phyloP scores from a whole-genome alignment of 768 basidiomycete species.

The Suillus cothurnatus region DNA sequence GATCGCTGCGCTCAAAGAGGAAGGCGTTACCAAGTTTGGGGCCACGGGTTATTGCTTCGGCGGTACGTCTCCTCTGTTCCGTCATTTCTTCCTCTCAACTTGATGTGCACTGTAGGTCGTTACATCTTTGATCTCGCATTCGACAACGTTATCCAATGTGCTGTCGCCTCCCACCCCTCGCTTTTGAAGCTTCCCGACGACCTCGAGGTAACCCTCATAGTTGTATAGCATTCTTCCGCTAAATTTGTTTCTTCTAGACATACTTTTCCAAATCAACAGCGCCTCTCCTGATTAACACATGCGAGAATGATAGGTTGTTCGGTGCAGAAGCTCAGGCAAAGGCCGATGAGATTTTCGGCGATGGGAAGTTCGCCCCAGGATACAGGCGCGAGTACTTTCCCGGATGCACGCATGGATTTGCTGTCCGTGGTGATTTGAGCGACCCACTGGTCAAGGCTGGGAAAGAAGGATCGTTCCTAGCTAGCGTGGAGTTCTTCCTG shows the following conservation, averaged over 20 bases:
- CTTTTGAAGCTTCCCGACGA: constrained; percentile 60
- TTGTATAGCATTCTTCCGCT: not conserved
- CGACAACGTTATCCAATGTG: constrained; percentile 50
- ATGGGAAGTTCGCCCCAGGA: constrained; percentile 46
- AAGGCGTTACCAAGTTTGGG: constrained; percentile 42
- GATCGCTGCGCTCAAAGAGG: constrained; percentile 37
- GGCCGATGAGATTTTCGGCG: constrained; percentile 55
- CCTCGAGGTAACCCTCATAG: constrained; percentile 48
- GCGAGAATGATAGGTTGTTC: constrained; percentile 55
- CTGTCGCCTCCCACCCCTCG: constrained; percentile 62
- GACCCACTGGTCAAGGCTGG: constrained; percentile 57
- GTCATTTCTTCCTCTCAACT: not conserved
- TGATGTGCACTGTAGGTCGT: constrained; percentile 37
- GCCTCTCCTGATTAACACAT: constrained; percentile 71
- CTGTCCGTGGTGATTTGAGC: constrained; percentile 47
- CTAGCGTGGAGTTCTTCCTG: constrained; percentile 55
- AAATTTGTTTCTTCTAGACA: constrained; percentile 39
- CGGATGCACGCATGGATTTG: constrained; percentile 57
- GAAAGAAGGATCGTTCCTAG: constrained; percentile 64
- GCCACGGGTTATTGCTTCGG: constrained; percentile 48
- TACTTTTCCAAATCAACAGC: constrained; percentile 46
- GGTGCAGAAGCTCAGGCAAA: constrained; percentile 43
- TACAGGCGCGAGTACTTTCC: constrained; percentile 52
- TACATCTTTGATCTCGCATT: constrained; percentile 66
- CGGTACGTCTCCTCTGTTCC: constrained; percentile 17